phyloP scores from a whole-genome alignment of 225 moss, liverwort and hornwort species.

The Climacium dendroides region DNA sequence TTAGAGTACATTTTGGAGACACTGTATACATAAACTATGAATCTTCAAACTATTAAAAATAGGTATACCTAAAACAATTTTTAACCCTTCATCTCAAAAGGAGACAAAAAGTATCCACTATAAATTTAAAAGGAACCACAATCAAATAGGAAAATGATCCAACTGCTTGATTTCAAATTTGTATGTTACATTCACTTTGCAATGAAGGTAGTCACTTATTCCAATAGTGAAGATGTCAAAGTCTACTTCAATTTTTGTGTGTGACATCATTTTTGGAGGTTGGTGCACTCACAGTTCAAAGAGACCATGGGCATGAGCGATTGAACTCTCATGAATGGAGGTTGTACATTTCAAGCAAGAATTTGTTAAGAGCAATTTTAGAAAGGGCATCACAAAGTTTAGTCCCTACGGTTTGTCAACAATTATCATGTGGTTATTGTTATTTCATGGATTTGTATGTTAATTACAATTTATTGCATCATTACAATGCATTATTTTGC shows the following conservation, averaged over 20 bases:
- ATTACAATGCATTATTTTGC: too few species aligned
- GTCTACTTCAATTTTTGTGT: rapidly evolving
- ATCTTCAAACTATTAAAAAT: background rate
- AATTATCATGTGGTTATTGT: too few species aligned
- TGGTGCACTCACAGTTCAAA: rapidly evolving
- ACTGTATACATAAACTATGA: background rate
- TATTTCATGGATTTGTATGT: too few species aligned
- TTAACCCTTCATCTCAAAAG: rapidly evolving
- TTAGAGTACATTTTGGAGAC: background rate
- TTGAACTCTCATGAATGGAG: background rate
- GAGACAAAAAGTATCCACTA: rapidly evolving
- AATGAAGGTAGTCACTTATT: background rate
- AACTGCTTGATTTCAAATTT: background rate
- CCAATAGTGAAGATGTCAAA: rapidly evolving
- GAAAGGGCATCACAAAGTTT: background rate
- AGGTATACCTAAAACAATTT: rapidly evolving
- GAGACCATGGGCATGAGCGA: rapidly evolving
- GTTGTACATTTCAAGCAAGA: background rate
- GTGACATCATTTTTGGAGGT: background rate
- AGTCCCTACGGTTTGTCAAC: too few species aligned
- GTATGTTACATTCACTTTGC: background rate
- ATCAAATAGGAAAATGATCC: background rate
- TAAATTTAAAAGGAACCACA: background rate
- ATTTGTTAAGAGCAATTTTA: rapidly evolving
- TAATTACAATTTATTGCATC: too few species aligned